phyloP scores from a whole-genome alignment of 495 filamentous ascomycete genomes.

The Geoglossum glabrum region DNA sequence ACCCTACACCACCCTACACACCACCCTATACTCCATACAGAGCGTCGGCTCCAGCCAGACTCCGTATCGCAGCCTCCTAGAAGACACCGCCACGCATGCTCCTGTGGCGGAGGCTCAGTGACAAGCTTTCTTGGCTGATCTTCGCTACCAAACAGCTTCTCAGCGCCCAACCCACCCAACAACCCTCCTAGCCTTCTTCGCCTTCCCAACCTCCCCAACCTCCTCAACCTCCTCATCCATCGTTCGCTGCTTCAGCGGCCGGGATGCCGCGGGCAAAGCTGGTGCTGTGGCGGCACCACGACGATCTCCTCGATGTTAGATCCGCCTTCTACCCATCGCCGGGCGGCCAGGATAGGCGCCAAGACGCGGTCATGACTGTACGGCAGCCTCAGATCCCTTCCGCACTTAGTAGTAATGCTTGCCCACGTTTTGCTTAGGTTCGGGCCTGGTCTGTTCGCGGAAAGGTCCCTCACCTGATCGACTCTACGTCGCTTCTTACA shows the following conservation, averaged over 20 bases:
- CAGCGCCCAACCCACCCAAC: too few species aligned
- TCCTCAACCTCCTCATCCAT: background rate
- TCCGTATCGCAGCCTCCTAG: too few species aligned
- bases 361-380: slow-evolving; percentile 11
- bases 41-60: too few species aligned
- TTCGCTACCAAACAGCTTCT: too few species aligned
- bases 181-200: too few species aligned
- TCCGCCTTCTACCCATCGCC: slow-evolving; percentile 38
- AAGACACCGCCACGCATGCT: too few species aligned
- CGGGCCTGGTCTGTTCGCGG: slow-evolving; percentile 43
- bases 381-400: background rate
- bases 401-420: background rate
- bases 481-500: slow-evolving; percentile 58
- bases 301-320: slow-evolving; percentile 47
- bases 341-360: slow-evolving; percentile 9
- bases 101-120: too few species aligned
- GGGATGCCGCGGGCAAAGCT: slow-evolving; percentile 54
- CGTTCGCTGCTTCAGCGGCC: background rate
- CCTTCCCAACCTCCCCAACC: background rate
- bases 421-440: slow-evolving; percentile 17
- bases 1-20: too few species aligned
- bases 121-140: too few species aligned
- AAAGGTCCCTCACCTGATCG: slow-evolving; percentile 60
- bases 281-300: slow-evolving; percentile 54
- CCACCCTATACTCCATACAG: too few species aligned